These are phyloP conservation scores for Rhodotorula taiwanensis DNA, from an alignment of 768 basidiomycete genomes.

Conservation along the genomic window DNA sequence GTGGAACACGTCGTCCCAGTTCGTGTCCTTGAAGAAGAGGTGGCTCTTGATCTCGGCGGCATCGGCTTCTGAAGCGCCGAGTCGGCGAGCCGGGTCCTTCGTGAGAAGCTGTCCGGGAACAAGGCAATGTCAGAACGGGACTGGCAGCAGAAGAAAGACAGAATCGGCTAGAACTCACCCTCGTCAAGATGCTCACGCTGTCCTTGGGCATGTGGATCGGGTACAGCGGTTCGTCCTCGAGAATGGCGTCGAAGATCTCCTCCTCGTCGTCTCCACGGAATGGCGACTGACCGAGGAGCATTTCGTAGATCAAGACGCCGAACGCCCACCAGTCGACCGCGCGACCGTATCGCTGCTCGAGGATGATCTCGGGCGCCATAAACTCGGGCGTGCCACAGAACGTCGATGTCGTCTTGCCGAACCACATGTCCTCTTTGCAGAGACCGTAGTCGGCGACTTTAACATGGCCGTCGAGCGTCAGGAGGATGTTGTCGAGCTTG, in stretches of 20 bases:
- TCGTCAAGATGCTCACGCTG: slow-evolving; percentile 88
- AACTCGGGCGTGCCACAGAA: slow-evolving; percentile 99
- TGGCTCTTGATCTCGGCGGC: slow-evolving; percentile 96
- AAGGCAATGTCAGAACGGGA: not conserved
- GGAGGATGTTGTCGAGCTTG: slow-evolving; percentile 93
- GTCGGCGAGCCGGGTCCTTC: slow-evolving; percentile 78
- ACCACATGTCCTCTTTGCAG: slow-evolving; percentile 99
- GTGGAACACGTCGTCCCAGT: slow-evolving; percentile 90
- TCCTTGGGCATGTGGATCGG: slow-evolving; percentile 99
- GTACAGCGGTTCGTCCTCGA: slow-evolving; percentile 96
- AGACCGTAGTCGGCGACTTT: slow-evolving; percentile 99
- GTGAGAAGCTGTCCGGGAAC: slow-evolving; percentile 68
- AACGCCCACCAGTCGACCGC: slow-evolving; percentile 99
- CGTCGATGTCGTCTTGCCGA: slow-evolving; percentile 88
- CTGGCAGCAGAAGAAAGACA: not conserved
- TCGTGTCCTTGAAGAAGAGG: slow-evolving; percentile 97
- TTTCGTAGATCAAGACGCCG: slow-evolving; percentile 96
- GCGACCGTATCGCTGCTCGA: slow-evolving; percentile 97
- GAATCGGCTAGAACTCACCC: slow-evolving; percentile 51
- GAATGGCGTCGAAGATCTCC: slow-evolving; percentile 97
- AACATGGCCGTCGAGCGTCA: slow-evolving; percentile 94
- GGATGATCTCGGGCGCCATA: slow-evolving; percentile 99
- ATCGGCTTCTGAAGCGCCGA: slow-evolving; percentile 84
- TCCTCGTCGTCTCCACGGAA: slow-evolving; percentile 99
- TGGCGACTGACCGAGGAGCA: slow-evolving; percentile 96